phyloP scores from a whole-genome alignment of 1,284 basidiomycete species.

The Cryptococcus hybrid region DNA sequence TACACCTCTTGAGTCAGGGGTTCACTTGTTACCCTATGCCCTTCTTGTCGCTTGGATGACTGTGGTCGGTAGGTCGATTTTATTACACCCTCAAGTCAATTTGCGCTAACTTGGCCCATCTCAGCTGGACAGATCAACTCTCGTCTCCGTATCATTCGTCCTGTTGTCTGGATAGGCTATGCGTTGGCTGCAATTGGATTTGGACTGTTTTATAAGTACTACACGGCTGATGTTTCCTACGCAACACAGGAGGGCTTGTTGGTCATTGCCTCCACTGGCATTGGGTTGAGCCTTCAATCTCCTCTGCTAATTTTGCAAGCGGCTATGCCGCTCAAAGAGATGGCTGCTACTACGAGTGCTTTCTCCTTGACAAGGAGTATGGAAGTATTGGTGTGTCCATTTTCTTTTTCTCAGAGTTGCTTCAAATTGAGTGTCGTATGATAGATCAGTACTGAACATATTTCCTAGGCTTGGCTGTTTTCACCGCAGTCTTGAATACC shows the following conservation, averaged over 20 bases:
- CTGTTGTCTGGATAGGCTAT: constrained; percentile 41
- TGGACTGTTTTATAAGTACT: constrained; percentile 30
- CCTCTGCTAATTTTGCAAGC: constrained; percentile 40
- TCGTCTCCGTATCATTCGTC: constrained; percentile 37
- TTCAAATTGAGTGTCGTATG: neutral
- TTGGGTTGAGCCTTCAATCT: constrained; percentile 25
- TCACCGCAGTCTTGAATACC: constrained; percentile 40
- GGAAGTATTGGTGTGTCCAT: constrained; percentile 25
- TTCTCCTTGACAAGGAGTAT: constrained; percentile 29
- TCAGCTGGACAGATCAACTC: constrained; percentile 39
- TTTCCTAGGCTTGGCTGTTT: constrained; percentile 30
- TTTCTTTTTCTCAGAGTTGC: neutral
- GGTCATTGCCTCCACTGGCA: constrained; percentile 19
- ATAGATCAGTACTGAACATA: neutral
- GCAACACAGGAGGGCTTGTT: constrained; percentile 30
- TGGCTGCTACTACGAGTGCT: constrained; percentile 43
- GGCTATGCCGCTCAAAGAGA: constrained; percentile 45
- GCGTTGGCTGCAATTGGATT: constrained; percentile 29
- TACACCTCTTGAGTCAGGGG: constrained; percentile 25
- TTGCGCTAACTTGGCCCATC: neutral
- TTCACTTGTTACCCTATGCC: constrained; percentile 36
- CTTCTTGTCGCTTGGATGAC: constrained; percentile 28
- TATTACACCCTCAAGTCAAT: neutral
- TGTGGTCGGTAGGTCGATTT: constrained; percentile 21
- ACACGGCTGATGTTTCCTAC: constrained; percentile 19